These are phyloP conservation scores for Clonostachys rhizophaga DNA, from an alignment of 2,329 filamentous ascomycete species.

Conservation along the genomic window DNA sequence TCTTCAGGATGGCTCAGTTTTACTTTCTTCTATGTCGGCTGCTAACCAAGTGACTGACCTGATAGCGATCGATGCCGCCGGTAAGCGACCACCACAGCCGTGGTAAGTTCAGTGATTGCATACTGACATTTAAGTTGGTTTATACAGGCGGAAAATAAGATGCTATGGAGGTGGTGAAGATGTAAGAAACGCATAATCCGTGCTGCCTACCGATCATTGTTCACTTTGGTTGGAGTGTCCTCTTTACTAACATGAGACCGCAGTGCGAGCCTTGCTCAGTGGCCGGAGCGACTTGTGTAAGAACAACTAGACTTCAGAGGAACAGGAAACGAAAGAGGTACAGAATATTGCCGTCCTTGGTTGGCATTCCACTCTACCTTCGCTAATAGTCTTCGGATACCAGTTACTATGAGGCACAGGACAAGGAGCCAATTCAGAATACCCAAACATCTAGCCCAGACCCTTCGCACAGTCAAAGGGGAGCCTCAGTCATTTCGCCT, in stretches of 20 bases:
- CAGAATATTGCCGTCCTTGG: background rate
- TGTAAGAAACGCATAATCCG: background rate
- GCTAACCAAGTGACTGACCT: too few species aligned
- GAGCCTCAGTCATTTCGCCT: background rate
- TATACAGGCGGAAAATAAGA: background rate
- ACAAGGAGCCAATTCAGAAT: background rate
- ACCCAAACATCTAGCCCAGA: too few species aligned
- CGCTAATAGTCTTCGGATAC: background rate
- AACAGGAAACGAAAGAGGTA: conserved; percentile 1
- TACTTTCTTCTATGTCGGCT: too few species aligned
- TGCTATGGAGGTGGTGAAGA: background rate
- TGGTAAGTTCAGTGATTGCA: too few species aligned
- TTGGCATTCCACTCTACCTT: background rate
- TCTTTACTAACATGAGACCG: background rate
- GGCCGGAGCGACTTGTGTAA: background rate
- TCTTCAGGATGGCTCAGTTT: too few species aligned
- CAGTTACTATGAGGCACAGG: conserved; percentile 1
- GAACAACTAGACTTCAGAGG: background rate
- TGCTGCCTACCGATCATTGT: background rate
- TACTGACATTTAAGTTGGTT: background rate
- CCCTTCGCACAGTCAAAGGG: background rate
- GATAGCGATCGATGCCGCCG: background rate
- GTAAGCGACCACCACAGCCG: background rate
- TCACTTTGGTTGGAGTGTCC: background rate
- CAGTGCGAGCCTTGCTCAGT: background rate